phyloP scores from a whole-genome alignment of 352 stramenopile species.

The Phytopythium cucurbitacearum region DNA sequence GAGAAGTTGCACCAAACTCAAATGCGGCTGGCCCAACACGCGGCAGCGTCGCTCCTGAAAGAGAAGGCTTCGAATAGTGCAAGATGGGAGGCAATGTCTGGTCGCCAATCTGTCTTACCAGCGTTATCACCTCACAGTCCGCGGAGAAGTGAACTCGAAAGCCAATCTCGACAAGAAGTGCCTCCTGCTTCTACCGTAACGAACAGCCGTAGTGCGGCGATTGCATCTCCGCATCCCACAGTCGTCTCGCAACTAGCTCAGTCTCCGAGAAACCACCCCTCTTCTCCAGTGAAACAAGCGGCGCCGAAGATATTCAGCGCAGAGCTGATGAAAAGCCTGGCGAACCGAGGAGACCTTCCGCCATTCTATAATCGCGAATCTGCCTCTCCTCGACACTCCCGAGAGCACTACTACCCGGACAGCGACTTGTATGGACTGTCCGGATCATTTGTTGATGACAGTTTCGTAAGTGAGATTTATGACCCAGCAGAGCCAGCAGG shows the following conservation, averaged over 20 bases:
- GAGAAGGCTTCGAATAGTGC: slow-evolving; percentile 22
- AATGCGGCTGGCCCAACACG: slow-evolving; percentile 26
- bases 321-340: slow-evolving; percentile 7
- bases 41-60: slow-evolving; percentile 41
- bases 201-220: too few relatives aligned
- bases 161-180: too few relatives aligned
- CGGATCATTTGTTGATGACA: background rate
- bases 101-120: too few relatives aligned
- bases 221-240: too few relatives aligned
- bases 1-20: slow-evolving; percentile 27
- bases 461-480: background rate
- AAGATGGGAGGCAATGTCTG: too few relatives aligned
- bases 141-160: too few relatives aligned
- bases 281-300: too few relatives aligned
- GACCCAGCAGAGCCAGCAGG: background rate
- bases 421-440: slow-evolving; percentile 1
- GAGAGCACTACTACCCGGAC: slow-evolving; percentile 3
- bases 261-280: too few relatives aligned
- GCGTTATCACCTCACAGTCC: too few relatives aligned
- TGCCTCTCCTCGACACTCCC: background rate
- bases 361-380: background rate
- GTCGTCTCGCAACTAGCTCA: too few relatives aligned
- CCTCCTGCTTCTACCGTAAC: too few relatives aligned
- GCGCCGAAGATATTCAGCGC: too few relatives aligned
- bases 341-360: slow-evolving; percentile 19